Percentiles rank a stretch among this genome's conserved stretches.
Evolutionary conservation across 805 yeast species (phyloP).

Genomic region (Pichia paraexigua): DNA sequence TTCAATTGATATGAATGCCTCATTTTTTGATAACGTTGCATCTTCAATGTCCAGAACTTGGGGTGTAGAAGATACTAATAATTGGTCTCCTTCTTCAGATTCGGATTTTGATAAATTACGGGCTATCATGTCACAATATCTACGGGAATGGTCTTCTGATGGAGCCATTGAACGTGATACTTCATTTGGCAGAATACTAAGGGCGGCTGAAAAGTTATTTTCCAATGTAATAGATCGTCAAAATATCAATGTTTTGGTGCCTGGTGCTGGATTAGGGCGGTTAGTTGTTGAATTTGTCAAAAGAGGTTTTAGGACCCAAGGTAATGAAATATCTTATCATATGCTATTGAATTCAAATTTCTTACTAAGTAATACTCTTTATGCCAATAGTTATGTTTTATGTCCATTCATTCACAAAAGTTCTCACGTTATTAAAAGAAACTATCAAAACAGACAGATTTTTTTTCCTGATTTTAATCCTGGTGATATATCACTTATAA

Average conservation of each 20-base stretch:
- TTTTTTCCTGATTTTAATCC: slow-evolving; percentile 48
- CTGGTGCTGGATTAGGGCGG: slow-evolving; percentile 62
- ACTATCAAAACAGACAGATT: slow-evolving; percentile 43
- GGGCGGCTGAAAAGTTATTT: slow-evolving; percentile 28
- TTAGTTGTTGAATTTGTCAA: slow-evolving; percentile 47
- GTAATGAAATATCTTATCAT: slow-evolving; percentile 59
- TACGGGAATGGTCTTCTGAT: slow-evolving; percentile 56
- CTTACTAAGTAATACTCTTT: slow-evolving; percentile 40
- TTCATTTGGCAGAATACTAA: slow-evolving; percentile 33
- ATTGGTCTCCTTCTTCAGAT: slow-evolving; percentile 36
- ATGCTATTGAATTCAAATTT: slow-evolving; percentile 52
- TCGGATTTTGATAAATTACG: slow-evolving; percentile 50
- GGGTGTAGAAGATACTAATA: slow-evolving; percentile 35
- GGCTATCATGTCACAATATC: slow-evolving; percentile 46
- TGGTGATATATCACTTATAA: slow-evolving; percentile 28
- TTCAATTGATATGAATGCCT: slow-evolving; percentile 38
- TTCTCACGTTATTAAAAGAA: slow-evolving; percentile 37
- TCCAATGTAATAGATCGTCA: slow-evolving; percentile 33
- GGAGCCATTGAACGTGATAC: slow-evolving; percentile 38
- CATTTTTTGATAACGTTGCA: slow-evolving; percentile 38
- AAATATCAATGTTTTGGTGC: slow-evolving; percentile 40
- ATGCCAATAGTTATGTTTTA: slow-evolving; percentile 33
- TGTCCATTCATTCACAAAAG: slow-evolving; percentile 50
- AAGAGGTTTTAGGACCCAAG: slow-evolving; percentile 54
- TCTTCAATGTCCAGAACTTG: slow-evolving; percentile 37